Evolutionary conservation across 495 filamentous ascomycete genomes (phyloP), one percentile per base, ranked within the genome.

Genomic region (Talaromyces wortmannii): DNA sequence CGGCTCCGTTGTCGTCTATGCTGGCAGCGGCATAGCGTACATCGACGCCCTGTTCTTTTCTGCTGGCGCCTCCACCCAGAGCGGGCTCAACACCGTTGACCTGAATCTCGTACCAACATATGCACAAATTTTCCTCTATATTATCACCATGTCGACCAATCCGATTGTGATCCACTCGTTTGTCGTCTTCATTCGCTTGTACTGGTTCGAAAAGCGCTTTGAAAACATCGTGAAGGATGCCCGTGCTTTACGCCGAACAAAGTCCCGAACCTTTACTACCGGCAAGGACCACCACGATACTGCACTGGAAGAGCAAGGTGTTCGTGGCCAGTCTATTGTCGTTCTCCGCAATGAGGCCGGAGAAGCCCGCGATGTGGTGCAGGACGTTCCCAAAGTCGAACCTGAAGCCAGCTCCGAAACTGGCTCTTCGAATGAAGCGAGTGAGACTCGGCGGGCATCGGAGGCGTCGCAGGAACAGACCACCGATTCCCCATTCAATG

Each of bases 171-270:
- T 98, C 68, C 83, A 96, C 65, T 79, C 86, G 6, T 85, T 82
- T 31, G 87, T 97, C 31, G 92, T 97, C 0, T 95, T 95, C 61
- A 75, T 97, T 17, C 88, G 94, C 3, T 73, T 97, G 5, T 96
- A 96, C 70, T 97, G 92, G 92, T 98, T 98, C 62, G 92, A 97
- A 71, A 96, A 92, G 65, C 82, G 91, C 3, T 96, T 98, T 61
- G 83, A 91, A 67, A 73, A 87, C 58, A 77, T 97, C 48, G 91
- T 85, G 31, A 78, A 72, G 18, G 79, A 85, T 57, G 78, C 79
- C 5, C 72, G 78, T 10, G 71, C 67, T 45, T 52, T 81, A 42
- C 84, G 84, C 45, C 63, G 72, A 5, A 75, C 82, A 7, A 79
- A 80, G 48, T 78, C 82, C 5, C 80, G 82, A 49, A 78, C 79